phyloP scores from a whole-genome alignment of 192 early-diverging fungal genomes.

The Dissophora ornata region DNA sequence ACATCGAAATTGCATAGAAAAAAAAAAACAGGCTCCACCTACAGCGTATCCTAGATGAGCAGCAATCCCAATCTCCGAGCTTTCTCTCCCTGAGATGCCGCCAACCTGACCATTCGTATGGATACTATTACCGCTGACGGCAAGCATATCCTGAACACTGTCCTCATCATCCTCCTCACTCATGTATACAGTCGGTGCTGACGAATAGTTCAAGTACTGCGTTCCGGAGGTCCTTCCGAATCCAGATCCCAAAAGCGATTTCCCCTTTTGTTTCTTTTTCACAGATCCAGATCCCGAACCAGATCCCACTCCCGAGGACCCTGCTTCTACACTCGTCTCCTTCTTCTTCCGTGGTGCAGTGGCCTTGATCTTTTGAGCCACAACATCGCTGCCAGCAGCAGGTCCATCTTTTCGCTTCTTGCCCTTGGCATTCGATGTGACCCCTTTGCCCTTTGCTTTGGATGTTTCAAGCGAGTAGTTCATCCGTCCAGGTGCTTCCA shows the following conservation, averaged over 20 bases:
- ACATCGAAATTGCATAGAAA: too few species aligned
- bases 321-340: constrained; percentile 29
- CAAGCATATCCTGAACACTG: constrained; percentile 58
- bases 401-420: constrained; percentile 41
- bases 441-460: constrained; percentile 26
- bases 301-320: constrained; percentile 21
- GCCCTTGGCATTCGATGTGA: constrained; percentile 20
- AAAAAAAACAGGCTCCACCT: constrained; percentile 1
- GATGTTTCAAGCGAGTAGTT: constrained; percentile 61
- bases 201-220: constrained; percentile 51
- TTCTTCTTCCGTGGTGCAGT: constrained; percentile 37
- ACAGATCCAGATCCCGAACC: constrained; percentile 9
- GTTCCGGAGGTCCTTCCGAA: constrained; percentile 59
- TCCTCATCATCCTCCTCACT: constrained; percentile 65
- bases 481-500: constrained; percentile 75
- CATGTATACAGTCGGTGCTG: constrained; percentile 64
- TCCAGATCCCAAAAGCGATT: constrained; percentile 25
- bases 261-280: constrained; percentile 39
- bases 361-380: constrained; percentile 23
- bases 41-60: constrained; percentile 35
- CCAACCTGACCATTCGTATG: neutral
- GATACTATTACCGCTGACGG: constrained; percentile 10
- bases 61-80: constrained; percentile 14
- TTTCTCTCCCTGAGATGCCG: neutral
- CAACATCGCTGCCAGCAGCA: constrained; percentile 13